Percentiles rank a stretch among this genome's conserved stretches.
Conservation (phyloP, 768 basidiomycete genomes). For the Amanita jacksonii region DNA sequence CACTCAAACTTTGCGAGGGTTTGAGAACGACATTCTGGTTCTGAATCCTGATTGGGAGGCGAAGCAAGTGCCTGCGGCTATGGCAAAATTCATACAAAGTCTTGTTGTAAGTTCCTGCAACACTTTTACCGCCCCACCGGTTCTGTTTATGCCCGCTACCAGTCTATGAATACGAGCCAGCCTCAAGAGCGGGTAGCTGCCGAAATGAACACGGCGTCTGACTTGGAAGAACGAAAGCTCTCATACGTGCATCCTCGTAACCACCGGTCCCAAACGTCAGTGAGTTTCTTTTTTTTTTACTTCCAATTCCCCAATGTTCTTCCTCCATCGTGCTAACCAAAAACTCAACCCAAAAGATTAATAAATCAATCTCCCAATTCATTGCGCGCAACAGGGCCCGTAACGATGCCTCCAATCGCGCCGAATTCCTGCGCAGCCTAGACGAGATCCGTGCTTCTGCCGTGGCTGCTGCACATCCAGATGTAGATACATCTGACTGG, state of each 20-base stretch:
- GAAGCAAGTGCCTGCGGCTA: conserved; percentile 42
- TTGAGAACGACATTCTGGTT: conserved; percentile 66
- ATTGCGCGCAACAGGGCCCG: conserved; percentile 61
- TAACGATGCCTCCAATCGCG: conserved; percentile 68
- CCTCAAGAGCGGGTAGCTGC: neutral
- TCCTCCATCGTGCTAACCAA: conserved; percentile 1
- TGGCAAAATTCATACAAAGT: conserved; percentile 39
- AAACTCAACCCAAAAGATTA: conserved; percentile 35
- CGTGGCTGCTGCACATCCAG: conserved; percentile 23
- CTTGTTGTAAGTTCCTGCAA: conserved; percentile 36
- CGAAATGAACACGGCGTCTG: conserved; percentile 2
- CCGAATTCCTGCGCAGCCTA: conserved; percentile 59
- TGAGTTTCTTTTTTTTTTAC: conserved; percentile 25
- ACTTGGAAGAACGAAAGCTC: conserved; percentile 60
- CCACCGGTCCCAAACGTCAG: conserved; percentile 48
- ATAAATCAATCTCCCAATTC: conserved; percentile 61
- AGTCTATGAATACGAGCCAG: conserved; percentile 16
- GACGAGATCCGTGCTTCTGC: conserved; percentile 44
- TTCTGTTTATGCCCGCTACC: conserved; percentile 4
- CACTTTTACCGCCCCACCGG: neutral
- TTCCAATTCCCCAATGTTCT: neutral
- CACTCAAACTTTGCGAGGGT: conserved; percentile 47
- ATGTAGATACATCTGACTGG: conserved; percentile 10
- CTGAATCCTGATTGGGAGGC: conserved; percentile 59
- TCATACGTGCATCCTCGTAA: conserved; percentile 46